Base-by-base conservation (phyloP, 2,329 filamentous ascomycete species). In the Rhytidhysteron rufulum region DNA sequence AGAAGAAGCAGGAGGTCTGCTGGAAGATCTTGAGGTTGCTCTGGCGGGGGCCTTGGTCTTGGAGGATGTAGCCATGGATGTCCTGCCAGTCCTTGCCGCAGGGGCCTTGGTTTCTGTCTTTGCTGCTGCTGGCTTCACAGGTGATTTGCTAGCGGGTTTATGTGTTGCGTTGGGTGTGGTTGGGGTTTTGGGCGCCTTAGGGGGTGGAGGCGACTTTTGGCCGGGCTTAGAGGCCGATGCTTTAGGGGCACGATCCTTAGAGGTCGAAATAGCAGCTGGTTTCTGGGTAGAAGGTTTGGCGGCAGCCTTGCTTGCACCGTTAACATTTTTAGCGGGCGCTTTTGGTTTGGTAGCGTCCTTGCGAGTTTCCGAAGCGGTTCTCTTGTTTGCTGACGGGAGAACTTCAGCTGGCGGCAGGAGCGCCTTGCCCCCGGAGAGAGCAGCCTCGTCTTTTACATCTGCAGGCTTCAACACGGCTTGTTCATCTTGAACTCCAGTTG, bases 401-500 rank as follows among this genome's bases (percentile, higher is more conserved):
- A 40, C 39, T 34, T 67, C 64, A 4, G 57, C 50, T 3, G 60
- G 54, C 7, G 61, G 50, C 24, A 64, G 51, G 16, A 66, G 53
- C 17, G 59, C 65, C 29, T 63, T 48, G n/a, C 63, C 65, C 24
- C 58, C 66, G 34, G 65, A 63, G 11, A 69, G 60, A 27, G 59
- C 54, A 34, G 48, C 53, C 48, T 61, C 59, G 27, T 59, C 61
- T 30, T 64, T 65, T 4, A 63, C 59, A 27, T 68, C 61, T 22
- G 65, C 62, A 5, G 69, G 66, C 51, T 67, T 68, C 55, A 68
- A 57, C 7, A 53, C 45, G 9, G 54, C 61, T 10, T 66, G 58
- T 42, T 62, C 54, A 37, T 73, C 71, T 51, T 71, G 63, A 2
- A 53, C 70, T 24, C 57, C 66, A 16, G 68, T 67, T 8, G 58